Evolutionary conservation across 2,329 filamentous ascomycete genomes (phyloP).

Genomic region (Fusarium begoniae): DNA sequence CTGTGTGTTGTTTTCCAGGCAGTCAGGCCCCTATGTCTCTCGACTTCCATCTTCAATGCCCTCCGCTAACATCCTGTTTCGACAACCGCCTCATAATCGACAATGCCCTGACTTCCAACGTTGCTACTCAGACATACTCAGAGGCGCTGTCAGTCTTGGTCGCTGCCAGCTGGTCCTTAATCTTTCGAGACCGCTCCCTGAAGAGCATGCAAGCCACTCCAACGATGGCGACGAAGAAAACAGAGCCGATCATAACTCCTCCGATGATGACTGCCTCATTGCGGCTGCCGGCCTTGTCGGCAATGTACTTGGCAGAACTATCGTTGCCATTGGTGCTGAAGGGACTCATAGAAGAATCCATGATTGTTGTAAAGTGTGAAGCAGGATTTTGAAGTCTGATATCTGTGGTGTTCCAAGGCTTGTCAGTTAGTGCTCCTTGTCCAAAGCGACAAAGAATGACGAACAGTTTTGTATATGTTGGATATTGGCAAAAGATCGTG

Average conservation of each 20-base stretch:
- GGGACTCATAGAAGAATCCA: constrained; percentile 15
- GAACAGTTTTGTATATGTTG: background rate
- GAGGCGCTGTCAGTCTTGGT: background rate
- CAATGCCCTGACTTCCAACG: background rate
- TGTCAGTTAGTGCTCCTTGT: background rate
- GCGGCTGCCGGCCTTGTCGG: background rate
- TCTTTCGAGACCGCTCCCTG: background rate
- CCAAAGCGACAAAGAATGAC: background rate
- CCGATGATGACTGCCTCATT: constrained; percentile 14
- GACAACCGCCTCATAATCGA: background rate
- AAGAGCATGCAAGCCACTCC: constrained; percentile 15
- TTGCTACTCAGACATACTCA: background rate
- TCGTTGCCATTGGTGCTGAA: background rate
- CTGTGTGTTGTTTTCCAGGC: background rate
- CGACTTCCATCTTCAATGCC: background rate
- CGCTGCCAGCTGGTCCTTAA: background rate
- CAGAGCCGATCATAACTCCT: background rate
- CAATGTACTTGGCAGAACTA: background rate
- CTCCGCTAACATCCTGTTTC: background rate
- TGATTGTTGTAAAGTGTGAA: background rate
- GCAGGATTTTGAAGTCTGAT: background rate
- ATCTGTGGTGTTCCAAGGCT: background rate
- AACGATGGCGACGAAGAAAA: constrained; percentile 8
- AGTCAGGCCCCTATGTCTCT: background rate
- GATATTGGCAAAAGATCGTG: background rate